Evolutionary conservation across 139 green algal species (phyloP).

Genomic region (Chloropicon primus): DNA sequence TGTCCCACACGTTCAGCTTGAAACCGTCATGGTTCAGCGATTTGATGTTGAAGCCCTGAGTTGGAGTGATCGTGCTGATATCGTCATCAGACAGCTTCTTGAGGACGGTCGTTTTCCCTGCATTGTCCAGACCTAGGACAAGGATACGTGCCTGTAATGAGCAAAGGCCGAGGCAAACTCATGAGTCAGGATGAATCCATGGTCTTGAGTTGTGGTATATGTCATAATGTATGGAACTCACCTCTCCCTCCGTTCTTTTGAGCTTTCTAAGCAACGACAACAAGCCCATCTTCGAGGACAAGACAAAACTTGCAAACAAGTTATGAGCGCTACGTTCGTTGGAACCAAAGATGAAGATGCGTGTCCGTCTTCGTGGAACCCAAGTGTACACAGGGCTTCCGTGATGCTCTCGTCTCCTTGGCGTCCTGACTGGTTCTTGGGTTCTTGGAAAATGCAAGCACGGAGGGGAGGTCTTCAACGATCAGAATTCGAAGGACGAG

Average conservation of each 20-base stretch:
- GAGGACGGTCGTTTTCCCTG: conserved; percentile 74
- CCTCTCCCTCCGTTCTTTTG: conserved; percentile 47
- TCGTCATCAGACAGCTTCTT: conserved; percentile 58
- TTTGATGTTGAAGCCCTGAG: conserved; percentile 80
- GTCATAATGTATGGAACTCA: conserved; percentile 7
- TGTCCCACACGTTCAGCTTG: conserved; percentile 78
- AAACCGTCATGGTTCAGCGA: conserved; percentile 57
- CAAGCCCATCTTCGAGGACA: conserved; percentile 40
- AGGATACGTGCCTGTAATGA: conserved; percentile 51
- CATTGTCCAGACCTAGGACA: conserved; percentile 65
- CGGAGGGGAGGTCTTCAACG: too few relatives aligned
- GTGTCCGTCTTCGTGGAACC: too few relatives aligned
- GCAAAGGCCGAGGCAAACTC: not conserved
- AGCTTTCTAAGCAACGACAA: conserved; percentile 39
- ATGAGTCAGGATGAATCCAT: not conserved
- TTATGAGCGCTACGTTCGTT: too few relatives aligned
- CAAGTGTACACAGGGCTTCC: too few relatives aligned
- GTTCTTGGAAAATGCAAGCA: too few relatives aligned
- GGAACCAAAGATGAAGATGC: too few relatives aligned
- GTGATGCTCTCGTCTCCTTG: too few relatives aligned
- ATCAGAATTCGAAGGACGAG: too few relatives aligned
- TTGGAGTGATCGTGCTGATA: conserved; percentile 64
- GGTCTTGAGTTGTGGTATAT: not conserved
- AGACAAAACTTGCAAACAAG: too few relatives aligned
- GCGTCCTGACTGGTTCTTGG: too few relatives aligned